Evolutionary conservation across 352 stramenopile genomes (phyloP).

Genomic region (Phytophthora palmivora): DNA sequence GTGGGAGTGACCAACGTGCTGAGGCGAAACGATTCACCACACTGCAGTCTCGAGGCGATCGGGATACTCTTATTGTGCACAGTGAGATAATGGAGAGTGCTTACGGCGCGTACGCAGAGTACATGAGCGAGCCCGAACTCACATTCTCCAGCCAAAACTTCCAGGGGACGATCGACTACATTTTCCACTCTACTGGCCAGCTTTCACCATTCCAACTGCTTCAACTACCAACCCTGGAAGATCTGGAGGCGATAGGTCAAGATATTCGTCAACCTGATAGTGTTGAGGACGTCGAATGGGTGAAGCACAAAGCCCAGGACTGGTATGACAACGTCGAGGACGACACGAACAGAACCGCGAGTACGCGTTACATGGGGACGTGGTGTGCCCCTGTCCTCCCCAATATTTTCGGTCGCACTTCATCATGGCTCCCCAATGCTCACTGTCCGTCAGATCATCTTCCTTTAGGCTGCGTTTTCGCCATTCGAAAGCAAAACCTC

Average conservation of each 20-base stretch:
- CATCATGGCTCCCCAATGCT: conserved; percentile 70
- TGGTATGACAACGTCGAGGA: conserved; percentile 40
- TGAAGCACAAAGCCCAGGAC: conserved; percentile 45
- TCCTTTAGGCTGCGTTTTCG: conserved; percentile 73
- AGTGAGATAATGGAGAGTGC: conserved; percentile 75
- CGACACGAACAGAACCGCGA: background rate
- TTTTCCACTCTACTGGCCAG: conserved; percentile 74
- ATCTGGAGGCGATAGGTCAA: conserved; percentile 49
- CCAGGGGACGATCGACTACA: conserved; percentile 84
- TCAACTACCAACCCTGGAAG: conserved; percentile 51
- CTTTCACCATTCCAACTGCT: conserved; percentile 68
- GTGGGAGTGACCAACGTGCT: conserved; percentile 9
- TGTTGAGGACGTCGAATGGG: conserved; percentile 46
- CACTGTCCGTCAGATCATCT: conserved; percentile 83
- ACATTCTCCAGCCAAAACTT: conserved; percentile 71
- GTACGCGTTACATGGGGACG: conserved; percentile 55
- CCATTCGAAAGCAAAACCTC: conserved; percentile 50
- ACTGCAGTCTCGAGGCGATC: conserved; percentile 44
- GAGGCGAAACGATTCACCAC: conserved; percentile 49
- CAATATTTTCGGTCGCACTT: conserved; percentile 38
- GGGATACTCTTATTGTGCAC: conserved; percentile 63
- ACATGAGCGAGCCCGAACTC: conserved; percentile 68
- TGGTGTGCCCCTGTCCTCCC: conserved; percentile 55
- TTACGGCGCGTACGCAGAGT: conserved; percentile 63
- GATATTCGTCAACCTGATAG: conserved; percentile 35